Conservation (phyloP, 345 rosid species). For the Clausena lansium region DNA sequence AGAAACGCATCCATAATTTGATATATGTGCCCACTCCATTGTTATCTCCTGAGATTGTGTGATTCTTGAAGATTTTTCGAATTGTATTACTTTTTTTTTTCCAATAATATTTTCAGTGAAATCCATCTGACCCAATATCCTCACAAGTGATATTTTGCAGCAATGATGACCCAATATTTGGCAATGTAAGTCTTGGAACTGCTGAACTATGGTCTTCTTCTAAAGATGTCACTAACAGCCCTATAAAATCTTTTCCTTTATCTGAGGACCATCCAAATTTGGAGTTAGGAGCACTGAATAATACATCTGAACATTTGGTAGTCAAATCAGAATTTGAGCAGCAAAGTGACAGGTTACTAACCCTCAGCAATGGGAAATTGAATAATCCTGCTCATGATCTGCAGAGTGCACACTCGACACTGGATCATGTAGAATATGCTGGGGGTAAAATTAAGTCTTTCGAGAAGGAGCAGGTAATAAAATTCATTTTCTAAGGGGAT, state of each 20-base stretch:
- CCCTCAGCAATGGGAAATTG: conserved; percentile 35
- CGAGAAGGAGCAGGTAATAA: conserved; percentile 54
- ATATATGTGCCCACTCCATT: not conserved
- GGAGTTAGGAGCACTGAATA: conserved; percentile 39
- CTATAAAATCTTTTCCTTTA: conserved; percentile 49
- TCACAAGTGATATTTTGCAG: conserved; percentile 96
- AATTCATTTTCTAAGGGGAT: conserved; percentile 9
- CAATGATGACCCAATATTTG: conserved; percentile 83
- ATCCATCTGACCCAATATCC: conserved; percentile 71
- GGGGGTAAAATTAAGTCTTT: conserved; percentile 31
- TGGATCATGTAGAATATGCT: conserved; percentile 33
- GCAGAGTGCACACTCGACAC: conserved; percentile 26
- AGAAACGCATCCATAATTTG: not conserved
- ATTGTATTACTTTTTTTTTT: not conserved
- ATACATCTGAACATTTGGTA: conserved; percentile 33
- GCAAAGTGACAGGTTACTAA: conserved; percentile 44
- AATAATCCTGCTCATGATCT: conserved; percentile 40
- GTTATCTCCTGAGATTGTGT: not conserved
- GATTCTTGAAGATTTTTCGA: not conserved
- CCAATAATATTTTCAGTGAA: conserved; percentile 15
- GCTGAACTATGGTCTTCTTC: conserved; percentile 76
- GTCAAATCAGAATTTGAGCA: conserved; percentile 48
- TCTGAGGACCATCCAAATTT: conserved; percentile 44
- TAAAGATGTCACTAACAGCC: conserved; percentile 52
- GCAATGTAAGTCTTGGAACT: conserved; percentile 57